These are phyloP conservation scores for Jaltomata sinuosa DNA, from an alignment of 257 asterid species.

Conservation along the genomic window DNA sequence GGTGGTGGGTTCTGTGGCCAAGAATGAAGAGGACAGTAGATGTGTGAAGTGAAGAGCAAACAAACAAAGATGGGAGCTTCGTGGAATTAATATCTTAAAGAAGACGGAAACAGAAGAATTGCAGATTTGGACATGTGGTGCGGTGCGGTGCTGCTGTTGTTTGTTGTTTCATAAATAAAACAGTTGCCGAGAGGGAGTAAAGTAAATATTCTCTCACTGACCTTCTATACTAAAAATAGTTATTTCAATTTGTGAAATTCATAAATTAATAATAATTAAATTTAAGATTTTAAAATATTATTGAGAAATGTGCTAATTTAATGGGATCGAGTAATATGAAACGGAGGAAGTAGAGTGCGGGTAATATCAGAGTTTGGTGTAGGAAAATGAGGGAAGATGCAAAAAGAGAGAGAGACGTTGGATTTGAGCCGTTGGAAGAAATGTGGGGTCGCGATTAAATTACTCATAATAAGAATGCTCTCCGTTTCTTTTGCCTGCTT, in stretches of 20 bases:
- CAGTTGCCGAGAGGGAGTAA: not conserved
- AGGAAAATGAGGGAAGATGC: not conserved
- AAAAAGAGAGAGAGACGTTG: slow-evolving; percentile 6
- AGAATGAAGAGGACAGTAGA: not conserved
- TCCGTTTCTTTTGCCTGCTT: not conserved
- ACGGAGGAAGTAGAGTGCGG: too few relatives aligned
- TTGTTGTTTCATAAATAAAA: not conserved
- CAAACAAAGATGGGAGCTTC: slow-evolving; percentile 5
- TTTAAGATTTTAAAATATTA: too few relatives aligned
- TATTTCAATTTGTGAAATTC: too few relatives aligned
- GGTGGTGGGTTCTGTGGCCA: not conserved
- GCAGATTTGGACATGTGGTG: slow-evolving; percentile 19
- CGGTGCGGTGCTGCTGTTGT: not conserved
- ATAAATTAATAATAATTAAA: too few relatives aligned
- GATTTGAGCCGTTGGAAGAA: slow-evolving; percentile 7
- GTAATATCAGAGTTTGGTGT: not conserved
- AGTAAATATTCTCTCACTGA: not conserved
- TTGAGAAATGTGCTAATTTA: too few relatives aligned
- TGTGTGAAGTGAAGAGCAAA: not conserved
- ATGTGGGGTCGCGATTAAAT: not conserved
- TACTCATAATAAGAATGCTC: too few relatives aligned
- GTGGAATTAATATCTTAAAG: slow-evolving; percentile 8
- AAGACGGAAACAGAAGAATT: slow-evolving; percentile 1
- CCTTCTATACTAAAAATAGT: too few relatives aligned
- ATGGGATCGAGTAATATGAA: too few relatives aligned